Evolutionary conservation across 768 basidiomycete species (phyloP), one percentile per base, ranked within the genome.

Genomic region (Boletales sp.): DNA sequence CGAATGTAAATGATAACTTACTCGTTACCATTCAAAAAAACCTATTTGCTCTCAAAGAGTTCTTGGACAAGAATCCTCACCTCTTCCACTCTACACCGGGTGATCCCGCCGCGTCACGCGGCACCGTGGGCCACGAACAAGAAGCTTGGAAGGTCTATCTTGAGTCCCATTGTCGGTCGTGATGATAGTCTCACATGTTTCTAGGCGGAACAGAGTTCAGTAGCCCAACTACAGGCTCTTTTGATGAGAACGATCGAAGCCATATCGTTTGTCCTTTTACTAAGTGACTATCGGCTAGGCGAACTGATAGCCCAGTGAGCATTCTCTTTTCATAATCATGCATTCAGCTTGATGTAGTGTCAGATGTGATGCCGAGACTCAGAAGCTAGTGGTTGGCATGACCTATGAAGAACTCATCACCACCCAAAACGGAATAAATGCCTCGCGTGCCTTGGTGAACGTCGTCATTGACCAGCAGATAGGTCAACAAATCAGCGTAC

Each of bases 381-480:
- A 94, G 65, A 81, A 81, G 53, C 66, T 84, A 5, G 78, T 95
- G 42, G 71, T 72, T 24, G 72, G 75, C 3, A 73, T 95, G 65
- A 90, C 89, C 15, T 97, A 90, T 58, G 87, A 93, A 63, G 88
- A 87, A 29, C 74, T 99, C 32, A 82, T 99, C 53, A 93, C 90
- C 17, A 81, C 83, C 34, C 82, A 86, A 62, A 80, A 84, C 59
- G 97, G 97, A 35, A 82, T 93, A 58, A 85, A 84, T n/a, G 82
- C 86, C 19, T 95, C 97, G 9, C 80, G 91, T 56, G 86, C 86
- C 12, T 72, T 99, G 36, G 94, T 98, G 11, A 98, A 95, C 55
- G 86, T 94, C 30, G 82, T 99, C 57, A 98, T 99, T 57, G 91
- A 99, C 67, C 93, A 95, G 64, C 97, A 99, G 66, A 98, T 98